Evolutionary conservation across 352 stramenopile species (phyloP), one percentile per base, ranked within the genome.

Genomic region (Phytophthora ohioensis): DNA sequence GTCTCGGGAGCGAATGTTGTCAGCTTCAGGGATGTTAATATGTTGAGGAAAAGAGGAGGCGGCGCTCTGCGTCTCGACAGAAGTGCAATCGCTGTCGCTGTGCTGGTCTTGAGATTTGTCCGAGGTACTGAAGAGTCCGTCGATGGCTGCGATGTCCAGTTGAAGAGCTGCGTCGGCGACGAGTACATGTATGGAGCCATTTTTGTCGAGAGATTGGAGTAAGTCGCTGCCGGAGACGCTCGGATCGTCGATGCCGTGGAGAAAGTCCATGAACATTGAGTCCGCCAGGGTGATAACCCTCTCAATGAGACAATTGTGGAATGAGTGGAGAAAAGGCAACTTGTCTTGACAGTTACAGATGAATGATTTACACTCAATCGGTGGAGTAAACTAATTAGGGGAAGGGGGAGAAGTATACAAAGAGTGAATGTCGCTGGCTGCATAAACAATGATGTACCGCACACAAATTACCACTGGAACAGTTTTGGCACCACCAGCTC

Each of bases 221-320:
- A 78, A 48, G 1, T 74, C 66, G 3, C 7, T 15, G 13, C 54
- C 58, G 5, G 57, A 41, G 17, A 66, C 21, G 13, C 15, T 27
- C 6, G 62, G 21, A 17, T 75, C 54, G 41, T 78, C 70, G 2
- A 59, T 10, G 21, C 46, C 17, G 46, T 34, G 58, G 12, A 74
- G 60, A 11, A 74, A 65, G 41, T 78, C 69, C 42, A 74, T 34
- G 39, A 63, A 73, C 48, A 75, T 15, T 11, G 68, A 39, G n/a
- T n/a, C n/a, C n/a, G n/a, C n/a, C n/a, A n/a, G n/a, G n/a, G n/a
- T n/a, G n/a, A n/a, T n/a, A n/a, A n/a, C n/a, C n/a, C n/a, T 27
- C 21, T 2, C 21, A 27, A 27, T 6, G 27, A 63, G 38, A 54
- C 21, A 30, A 65, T 61, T 61, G 45, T 17, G 36, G 17, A 67